A percentile compares a stretch with the other conserved stretches of the same genome.
Conservation (phyloP, 148 eudicot genomes). For the Bassia scoparia region DNA sequence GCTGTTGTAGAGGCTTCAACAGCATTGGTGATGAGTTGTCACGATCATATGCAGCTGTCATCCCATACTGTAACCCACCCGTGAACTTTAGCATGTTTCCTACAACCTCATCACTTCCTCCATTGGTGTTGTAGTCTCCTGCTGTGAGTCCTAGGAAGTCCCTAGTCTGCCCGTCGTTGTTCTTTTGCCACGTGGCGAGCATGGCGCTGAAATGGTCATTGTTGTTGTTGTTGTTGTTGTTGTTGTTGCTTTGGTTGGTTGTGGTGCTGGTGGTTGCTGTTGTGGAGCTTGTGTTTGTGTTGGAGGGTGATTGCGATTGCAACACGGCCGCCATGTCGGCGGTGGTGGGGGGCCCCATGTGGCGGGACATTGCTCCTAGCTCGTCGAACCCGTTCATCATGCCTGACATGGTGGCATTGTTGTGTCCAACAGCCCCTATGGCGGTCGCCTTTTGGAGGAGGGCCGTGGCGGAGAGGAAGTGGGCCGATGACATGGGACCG, state of each 20-base stretch:
- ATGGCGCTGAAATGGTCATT: not conserved
- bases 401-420: constrained; percentile 3
- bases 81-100: constrained; percentile 45
- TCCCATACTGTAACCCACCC: constrained; percentile 37
- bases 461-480: constrained; percentile 72
- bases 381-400: constrained; percentile 22
- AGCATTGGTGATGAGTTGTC: constrained; percentile 32
- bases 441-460: constrained; percentile 76
- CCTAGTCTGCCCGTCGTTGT: constrained; percentile 51
- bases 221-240: not conserved
- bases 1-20: constrained; percentile 28
- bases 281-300: constrained; percentile 6
- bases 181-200: constrained; percentile 50
- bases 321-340: not conserved
- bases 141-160: constrained; percentile 69
- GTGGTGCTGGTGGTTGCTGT: not conserved
- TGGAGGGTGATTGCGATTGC: constrained; percentile 13
- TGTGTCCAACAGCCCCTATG: constrained; percentile 29
- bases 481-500: constrained; percentile 23
- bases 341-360: not conserved
- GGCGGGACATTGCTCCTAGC: constrained; percentile 15
- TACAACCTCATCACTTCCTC: constrained; percentile 28
- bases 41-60: constrained; percentile 35
- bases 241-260: not conserved
- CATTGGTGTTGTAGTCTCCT: constrained; percentile 19